A percentile compares a stretch with the other conserved stretches of the same genome.
Conservation (phyloP, 257 asterid genomes). For the Knoxia roxburghii region DNA sequence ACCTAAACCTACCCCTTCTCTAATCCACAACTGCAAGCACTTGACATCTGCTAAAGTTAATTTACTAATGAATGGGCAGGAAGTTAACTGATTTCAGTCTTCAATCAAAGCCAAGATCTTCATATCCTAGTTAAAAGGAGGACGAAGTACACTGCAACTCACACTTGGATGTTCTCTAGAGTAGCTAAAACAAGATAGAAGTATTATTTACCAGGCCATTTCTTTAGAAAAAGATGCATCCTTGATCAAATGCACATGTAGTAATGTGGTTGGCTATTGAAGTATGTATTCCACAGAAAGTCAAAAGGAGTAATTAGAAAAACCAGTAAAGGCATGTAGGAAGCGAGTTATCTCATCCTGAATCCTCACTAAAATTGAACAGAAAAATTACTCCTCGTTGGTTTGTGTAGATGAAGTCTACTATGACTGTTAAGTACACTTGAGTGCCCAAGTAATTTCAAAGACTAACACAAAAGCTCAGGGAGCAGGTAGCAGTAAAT, state of each 20-base stretch:
- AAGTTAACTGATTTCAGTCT: neutral
- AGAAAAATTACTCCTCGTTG: neutral
- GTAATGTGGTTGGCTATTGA: neutral
- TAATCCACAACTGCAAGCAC: neutral
- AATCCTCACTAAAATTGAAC: neutral
- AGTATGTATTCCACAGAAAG: neutral
- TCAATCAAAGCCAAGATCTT: neutral
- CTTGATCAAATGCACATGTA: neutral
- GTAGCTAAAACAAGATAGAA: neutral
- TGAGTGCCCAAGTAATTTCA: neutral
- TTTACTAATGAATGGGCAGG: neutral
- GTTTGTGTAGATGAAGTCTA: neutral
- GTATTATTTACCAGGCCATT: neutral
- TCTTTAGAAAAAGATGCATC: neutral
- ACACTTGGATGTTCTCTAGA: neutral
- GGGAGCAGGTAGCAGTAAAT: neutral
- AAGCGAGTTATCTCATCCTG: neutral
- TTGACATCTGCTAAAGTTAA: neutral
- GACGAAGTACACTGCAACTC: neutral
- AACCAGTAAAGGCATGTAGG: neutral
- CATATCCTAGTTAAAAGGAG: neutral
- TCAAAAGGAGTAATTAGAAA: neutral
- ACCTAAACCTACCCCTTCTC: neutral
- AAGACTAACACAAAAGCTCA: neutral
- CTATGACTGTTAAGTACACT: neutral